phyloP scores from a whole-genome alignment of 2,329 filamentous ascomycete species.

The Monilinia fructicola region DNA sequence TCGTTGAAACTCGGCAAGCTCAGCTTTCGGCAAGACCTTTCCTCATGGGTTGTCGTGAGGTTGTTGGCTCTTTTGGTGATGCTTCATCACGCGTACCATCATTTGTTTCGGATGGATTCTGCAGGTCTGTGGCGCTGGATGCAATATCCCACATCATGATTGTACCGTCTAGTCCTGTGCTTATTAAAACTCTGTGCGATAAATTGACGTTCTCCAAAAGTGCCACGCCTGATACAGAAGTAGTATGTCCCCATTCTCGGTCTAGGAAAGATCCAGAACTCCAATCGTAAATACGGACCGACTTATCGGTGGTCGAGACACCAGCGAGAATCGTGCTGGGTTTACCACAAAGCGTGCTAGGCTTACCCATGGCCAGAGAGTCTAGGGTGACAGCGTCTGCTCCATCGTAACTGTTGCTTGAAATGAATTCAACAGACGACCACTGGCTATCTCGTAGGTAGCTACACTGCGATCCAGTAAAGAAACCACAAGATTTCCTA shows the following conservation, averaged over 20 bases:
- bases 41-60: slow-evolving; percentile 71
- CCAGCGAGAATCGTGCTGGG: slow-evolving; percentile 68
- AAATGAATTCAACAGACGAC: slow-evolving; percentile 70
- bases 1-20: slow-evolving; percentile 76
- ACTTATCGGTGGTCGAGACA: slow-evolving; percentile 95
- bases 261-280: slow-evolving; percentile 75
- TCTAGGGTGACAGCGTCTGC: slow-evolving; percentile 82
- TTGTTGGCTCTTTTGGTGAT: slow-evolving; percentile 49
- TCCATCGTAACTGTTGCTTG: slow-evolving; percentile 80
- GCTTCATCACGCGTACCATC: slow-evolving; percentile 31
- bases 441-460: slow-evolving; percentile 63
- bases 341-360: slow-evolving; percentile 53
- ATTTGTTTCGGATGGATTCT: slow-evolving; percentile 30
- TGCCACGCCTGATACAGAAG: slow-evolving; percentile 83
- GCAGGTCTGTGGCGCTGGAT: slow-evolving; percentile 29
- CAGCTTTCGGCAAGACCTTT: slow-evolving; percentile 84
- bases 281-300: slow-evolving; percentile 82
- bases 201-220: slow-evolving; percentile 61
- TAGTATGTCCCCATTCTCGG: slow-evolving; percentile 92
- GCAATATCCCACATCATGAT: slow-evolving; percentile 69
- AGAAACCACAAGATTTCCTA: slow-evolving; percentile 57
- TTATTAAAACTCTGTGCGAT: slow-evolving; percentile 61
- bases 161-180: slow-evolving; percentile 75
- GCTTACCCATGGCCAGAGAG: slow-evolving; percentile 65
- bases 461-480: slow-evolving; percentile 60